phyloP scores from a whole-genome alignment of 768 basidiomycete genomes.

The Tylopilus rubrobrunneus region DNA sequence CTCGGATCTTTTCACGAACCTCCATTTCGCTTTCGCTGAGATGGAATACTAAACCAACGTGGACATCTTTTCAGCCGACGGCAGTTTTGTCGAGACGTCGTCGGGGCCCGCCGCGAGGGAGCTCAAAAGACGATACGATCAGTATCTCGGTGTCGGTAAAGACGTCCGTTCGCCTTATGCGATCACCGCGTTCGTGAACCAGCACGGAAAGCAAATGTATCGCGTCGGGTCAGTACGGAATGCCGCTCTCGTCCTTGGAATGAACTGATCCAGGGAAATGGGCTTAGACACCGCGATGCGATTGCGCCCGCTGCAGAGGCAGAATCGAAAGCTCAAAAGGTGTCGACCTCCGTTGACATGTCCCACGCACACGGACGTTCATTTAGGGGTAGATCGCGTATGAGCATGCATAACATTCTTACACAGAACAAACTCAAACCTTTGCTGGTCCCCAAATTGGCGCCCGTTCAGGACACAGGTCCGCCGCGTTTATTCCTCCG shows the following conservation, averaged over 20 bases:
- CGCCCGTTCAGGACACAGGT: constrained; percentile 31
- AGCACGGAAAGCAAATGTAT: constrained; percentile 74
- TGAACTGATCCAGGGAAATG: background rate
- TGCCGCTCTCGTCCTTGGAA: background rate
- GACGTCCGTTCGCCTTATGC: constrained; percentile 73
- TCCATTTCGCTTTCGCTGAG: background rate
- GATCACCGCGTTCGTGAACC: constrained; percentile 79
- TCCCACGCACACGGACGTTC: constrained; percentile 35
- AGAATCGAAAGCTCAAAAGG: constrained; percentile 36
- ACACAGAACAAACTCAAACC: constrained; percentile 49
- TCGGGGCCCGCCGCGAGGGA: constrained; percentile 73
- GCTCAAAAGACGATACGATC: constrained; percentile 74
- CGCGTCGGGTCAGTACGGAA: constrained; percentile 63
- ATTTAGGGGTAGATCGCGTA: constrained; percentile 53
- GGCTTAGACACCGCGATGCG: constrained; percentile 53
- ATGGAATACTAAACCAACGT: constrained; percentile 5
- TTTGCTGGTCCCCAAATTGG: constrained; percentile 17
- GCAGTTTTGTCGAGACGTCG: constrained; percentile 76
- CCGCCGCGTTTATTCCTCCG: constrained; percentile 51
- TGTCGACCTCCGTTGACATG: constrained; percentile 28
- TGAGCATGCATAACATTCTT: constrained; percentile 64
- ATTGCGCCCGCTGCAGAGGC: constrained; percentile 59
- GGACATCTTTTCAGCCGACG: constrained; percentile 50
- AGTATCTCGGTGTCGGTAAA: constrained; percentile 59
- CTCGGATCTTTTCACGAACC: constrained; percentile 6